Evolutionary conservation across 1,284 basidiomycete species (phyloP), one percentile per base, ranked within the genome.

Genomic region (Rhodotorula sp.): DNA sequence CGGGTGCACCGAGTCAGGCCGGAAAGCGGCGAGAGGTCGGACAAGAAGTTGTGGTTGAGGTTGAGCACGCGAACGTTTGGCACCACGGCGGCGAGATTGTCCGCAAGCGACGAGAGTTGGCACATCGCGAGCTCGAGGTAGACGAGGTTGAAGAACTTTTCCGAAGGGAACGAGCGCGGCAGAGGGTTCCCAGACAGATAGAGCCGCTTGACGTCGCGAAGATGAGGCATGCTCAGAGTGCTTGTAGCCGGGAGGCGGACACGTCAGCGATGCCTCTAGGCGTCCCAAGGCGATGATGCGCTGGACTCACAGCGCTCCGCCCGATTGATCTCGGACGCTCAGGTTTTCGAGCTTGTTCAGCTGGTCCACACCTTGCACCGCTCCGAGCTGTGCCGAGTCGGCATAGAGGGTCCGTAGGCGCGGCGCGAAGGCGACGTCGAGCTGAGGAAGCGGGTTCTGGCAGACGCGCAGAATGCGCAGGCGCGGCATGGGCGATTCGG

Each of bases 81-180:
- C 60, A 89, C 84, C 62, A 91, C 82, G 54, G 80, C 79, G 51
- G 87, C 85, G 71, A 98, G 84, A 52, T 88, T 86, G 67, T 83
- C 77, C 5, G 96, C 93, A 67, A 97, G 86, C 58, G 80, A 79
- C 43, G 88, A 89, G 69, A 99, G 85, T 72, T 92, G 88, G 81
- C 97, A 99, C 59, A 89, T 92, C 18, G 94, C 93, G 52, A 93
- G 85, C 83, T 99, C 96, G 77, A 99, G 86, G 84, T 98, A 98
- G 54, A 92, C 86, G 78, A 99, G 85, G 79, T 93, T 91, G 83
- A 93, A 93, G 82, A 91, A 91, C 59, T 88, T 84, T 81, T 87
- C 85, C 69, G 84, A 82, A 75, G 90, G 84, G 79, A 85, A 84
- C 29, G 81, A 79, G 5, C 72, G 57, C 0, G 73, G 78, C 43